phyloP scores from a whole-genome alignment of 768 basidiomycete genomes.

The Suillus occidentalis region DNA sequence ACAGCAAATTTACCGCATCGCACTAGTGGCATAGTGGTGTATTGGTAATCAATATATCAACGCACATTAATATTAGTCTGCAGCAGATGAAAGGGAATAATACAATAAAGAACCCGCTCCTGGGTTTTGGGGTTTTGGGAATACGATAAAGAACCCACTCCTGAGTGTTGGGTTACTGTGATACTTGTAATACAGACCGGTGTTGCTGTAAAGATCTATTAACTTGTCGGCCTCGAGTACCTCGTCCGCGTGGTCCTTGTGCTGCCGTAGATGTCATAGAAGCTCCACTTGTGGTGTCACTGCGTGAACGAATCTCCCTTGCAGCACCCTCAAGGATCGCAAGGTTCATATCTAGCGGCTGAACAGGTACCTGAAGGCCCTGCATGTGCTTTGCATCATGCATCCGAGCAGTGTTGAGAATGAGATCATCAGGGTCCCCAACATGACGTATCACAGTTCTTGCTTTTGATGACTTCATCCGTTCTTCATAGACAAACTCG shows the following conservation, averaged over 20 bases:
- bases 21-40: too few relatives aligned
- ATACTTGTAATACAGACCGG: background rate
- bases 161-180: too few relatives aligned
- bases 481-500: too few relatives aligned
- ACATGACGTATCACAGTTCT: background rate
- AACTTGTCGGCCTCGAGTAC: background rate
- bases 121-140: too few relatives aligned
- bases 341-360: background rate
- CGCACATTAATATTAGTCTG: too few relatives aligned
- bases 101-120: too few relatives aligned
- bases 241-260: background rate
- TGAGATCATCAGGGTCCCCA: background rate
- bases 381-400: background rate
- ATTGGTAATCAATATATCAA: too few relatives aligned
- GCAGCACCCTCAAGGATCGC: background rate
- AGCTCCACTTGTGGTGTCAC: background rate
- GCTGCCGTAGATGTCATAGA: background rate
- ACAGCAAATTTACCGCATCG: too few relatives aligned
- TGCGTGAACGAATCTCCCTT: background rate
- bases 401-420: background rate
- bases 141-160: too few relatives aligned
- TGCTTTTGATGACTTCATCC: too few relatives aligned
- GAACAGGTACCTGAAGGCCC: background rate
- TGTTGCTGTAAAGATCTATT: background rate
- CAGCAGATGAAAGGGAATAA: too few relatives aligned